Percentiles rank a stretch among this genome's conserved stretches.
Evolutionary conservation across 306 rosid genomes (phyloP).

Genomic region (Fragaria vesca): DNA sequence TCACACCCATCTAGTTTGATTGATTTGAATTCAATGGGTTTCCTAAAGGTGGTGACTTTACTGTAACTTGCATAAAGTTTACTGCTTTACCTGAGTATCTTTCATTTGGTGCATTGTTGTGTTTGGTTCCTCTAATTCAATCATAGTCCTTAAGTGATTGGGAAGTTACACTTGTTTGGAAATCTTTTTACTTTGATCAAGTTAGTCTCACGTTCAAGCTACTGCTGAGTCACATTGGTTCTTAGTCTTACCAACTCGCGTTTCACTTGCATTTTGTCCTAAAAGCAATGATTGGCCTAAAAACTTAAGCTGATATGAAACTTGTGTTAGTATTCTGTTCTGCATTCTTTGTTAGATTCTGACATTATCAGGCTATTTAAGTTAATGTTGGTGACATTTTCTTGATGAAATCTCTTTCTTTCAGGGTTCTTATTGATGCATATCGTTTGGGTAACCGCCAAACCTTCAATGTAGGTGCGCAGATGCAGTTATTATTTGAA

Average conservation of each 20-base stretch:
- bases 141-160: not conserved
- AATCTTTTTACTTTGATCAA: not conserved
- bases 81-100: not conserved
- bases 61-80: not conserved
- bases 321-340: not conserved
- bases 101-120: not conserved
- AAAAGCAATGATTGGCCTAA: not conserved
- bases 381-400: not conserved
- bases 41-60: not conserved
- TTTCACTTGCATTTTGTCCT: not conserved
- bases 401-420: constrained; percentile 3
- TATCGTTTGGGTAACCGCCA: constrained; percentile 73
- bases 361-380: not conserved
- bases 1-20: not conserved
- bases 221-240: not conserved
- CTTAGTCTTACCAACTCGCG: not conserved
- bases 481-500: not conserved
- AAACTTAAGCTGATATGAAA: not conserved
- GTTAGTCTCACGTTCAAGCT: not conserved
- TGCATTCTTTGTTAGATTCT: not conserved
- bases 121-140: not conserved
- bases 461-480: constrained; percentile 83
- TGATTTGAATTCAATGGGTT: not conserved
- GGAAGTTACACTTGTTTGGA: not conserved
- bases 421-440: constrained; percentile 82